Conservation (phyloP, 23 red algal species). For the Gracilaria gracilis region DNA sequence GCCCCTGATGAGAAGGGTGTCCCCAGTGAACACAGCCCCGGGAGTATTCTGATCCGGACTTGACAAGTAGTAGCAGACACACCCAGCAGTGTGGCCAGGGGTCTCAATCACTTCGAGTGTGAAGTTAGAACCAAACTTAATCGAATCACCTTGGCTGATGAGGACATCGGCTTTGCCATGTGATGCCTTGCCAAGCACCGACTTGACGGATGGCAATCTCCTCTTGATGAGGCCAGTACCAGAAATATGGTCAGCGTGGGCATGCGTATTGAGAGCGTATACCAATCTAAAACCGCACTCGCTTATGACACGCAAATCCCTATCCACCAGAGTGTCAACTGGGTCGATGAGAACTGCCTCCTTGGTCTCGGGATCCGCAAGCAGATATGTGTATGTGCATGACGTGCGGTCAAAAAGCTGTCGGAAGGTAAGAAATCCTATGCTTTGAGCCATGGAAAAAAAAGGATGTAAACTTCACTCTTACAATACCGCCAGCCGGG, state of each 20-base stretch:
- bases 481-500: not conserved
- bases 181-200: slow-evolving; percentile 50
- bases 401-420: slow-evolving; percentile 83
- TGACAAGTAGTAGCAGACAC: slow-evolving; percentile 65
- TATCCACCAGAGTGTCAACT: slow-evolving; percentile 65
- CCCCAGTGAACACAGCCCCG: slow-evolving; percentile 78
- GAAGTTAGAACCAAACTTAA: slow-evolving; percentile 47
- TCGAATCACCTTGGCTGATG: slow-evolving; percentile 23
- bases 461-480: not conserved
- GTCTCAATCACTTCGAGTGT: slow-evolving; percentile 62
- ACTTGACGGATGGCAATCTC: slow-evolving; percentile 47
- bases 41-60: not conserved
- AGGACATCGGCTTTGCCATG: slow-evolving; percentile 69
- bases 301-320: slow-evolving; percentile 50
- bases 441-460: not conserved
- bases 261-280: slow-evolving; percentile 85
- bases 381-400: slow-evolving; percentile 88
- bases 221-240: slow-evolving; percentile 75
- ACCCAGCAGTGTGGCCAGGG: slow-evolving; percentile 87
- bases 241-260: slow-evolving; percentile 89
- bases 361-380: slow-evolving; percentile 52
- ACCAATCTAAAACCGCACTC: slow-evolving; percentile 46
- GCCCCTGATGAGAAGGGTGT: slow-evolving; percentile 85
- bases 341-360: slow-evolving; percentile 82
- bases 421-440: slow-evolving; percentile 41